Base-by-base conservation (phyloP, 2,329 filamentous ascomycete species). In the Calonectria crousiana region DNA sequence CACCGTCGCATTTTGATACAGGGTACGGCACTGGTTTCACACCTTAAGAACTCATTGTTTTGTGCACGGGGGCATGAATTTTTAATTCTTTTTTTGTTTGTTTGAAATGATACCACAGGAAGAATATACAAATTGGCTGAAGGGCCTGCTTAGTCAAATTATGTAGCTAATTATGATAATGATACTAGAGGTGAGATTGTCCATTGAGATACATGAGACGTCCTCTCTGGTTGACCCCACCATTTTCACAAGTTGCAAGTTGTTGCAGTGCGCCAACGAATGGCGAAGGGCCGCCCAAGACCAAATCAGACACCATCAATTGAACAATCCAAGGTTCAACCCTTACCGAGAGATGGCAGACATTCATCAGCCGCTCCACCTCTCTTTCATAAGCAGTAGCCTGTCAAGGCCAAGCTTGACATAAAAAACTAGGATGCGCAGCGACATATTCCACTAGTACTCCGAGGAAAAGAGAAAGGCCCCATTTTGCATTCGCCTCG, bases 21-120 rank as follows among this genome's bases (percentile, higher is more conserved):
- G 70, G 74, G n/a, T 78, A 81, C 28, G 72, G 75, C 5, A 75
- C 72, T 11, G 34, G 56, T 28, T 62, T 41, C 26, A 41, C 36
- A 23, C 8, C 34, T n/a, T 62, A 62, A 23, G 56, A 60, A 34
- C 41, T 32, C 3, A 18, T 28, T 36, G n/a, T 26, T 38, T 62
- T 36, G 34, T 16, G 26, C 30, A 36, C 23, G 16, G 34, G n/a
- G n/a, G n/a, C n/a, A n/a, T n/a, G n/a, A n/a, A n/a, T n/a, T n/a
- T n/a, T n/a, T n/a, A n/a, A n/a, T n/a, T n/a, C n/a, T n/a, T n/a
- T 44, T 44, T 41, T 41, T 41, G 18, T 41, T 38, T 4, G 11
- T 13, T 60, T 41, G 8, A n/a, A 23, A 28, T 62, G 56, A 62
- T 62, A 62, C 56, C 56, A 62, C 23, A 20, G 41, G 56, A 23